Conservation (phyloP, 1,139 yeast species). For the Yamadazyma jaroonii region DNA sequence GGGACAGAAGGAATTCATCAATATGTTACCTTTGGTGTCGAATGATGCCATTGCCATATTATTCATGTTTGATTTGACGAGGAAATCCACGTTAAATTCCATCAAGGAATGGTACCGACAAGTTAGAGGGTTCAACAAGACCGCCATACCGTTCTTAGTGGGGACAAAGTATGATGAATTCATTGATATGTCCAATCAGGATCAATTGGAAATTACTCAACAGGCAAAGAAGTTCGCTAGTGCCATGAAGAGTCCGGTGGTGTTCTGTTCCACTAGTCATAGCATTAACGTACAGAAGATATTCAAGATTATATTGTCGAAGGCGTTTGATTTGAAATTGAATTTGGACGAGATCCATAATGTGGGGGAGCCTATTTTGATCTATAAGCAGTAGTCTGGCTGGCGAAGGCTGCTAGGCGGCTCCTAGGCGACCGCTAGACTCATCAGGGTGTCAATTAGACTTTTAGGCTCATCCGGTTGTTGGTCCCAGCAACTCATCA, state of each 20-base stretch:
- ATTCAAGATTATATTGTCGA: slow-evolving; percentile 85
- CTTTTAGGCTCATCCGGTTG: no score
- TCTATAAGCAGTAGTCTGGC: slow-evolving; percentile 54
- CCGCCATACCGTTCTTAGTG: slow-evolving; percentile 87
- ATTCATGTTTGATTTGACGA: slow-evolving; percentile 88
- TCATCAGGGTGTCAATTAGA: no score
- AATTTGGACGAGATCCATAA: slow-evolving; percentile 80
- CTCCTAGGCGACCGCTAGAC: no score
- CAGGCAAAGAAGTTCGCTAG: slow-evolving; percentile 85
- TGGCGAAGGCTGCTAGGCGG: no score
- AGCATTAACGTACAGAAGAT: slow-evolving; percentile 94
- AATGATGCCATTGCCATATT: slow-evolving; percentile 92
- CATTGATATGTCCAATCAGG: slow-evolving; percentile 73
- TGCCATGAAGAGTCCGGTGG: slow-evolving; percentile 88
- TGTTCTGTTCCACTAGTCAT: slow-evolving; percentile 90
- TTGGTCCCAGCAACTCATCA: not conserved
- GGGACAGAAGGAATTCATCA: slow-evolving; percentile 93
- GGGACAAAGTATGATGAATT: slow-evolving; percentile 95
- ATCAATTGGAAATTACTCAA: slow-evolving; percentile 81
- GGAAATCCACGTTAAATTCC: slow-evolving; percentile 82
- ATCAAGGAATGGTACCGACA: slow-evolving; percentile 95
- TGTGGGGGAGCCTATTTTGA: slow-evolving; percentile 84
- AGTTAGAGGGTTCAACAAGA: slow-evolving; percentile 85
- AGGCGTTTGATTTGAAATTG: slow-evolving; percentile 84
- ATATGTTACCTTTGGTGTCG: slow-evolving; percentile 92